Conservation (phyloP, 768 basidiomycete genomes). For the Collybia sordida region DNA sequence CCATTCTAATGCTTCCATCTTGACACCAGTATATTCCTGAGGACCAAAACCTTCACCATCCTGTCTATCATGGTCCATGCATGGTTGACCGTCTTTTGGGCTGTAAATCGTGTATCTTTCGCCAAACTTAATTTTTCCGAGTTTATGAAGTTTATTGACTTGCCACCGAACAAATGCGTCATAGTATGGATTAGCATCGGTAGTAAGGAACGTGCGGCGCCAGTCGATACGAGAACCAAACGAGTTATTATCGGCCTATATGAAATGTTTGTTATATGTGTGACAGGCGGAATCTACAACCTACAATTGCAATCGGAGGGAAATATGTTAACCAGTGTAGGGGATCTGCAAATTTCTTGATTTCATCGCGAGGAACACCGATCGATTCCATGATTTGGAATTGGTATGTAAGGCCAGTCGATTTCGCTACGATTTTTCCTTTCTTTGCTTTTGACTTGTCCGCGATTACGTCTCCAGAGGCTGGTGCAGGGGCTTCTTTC, state of each 20-base stretch:
- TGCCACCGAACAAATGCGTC: slow-evolving; percentile 99
- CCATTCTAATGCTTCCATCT: slow-evolving; percentile 92
- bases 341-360: slow-evolving; percentile 98
- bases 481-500: slow-evolving; percentile 33
- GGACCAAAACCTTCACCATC: slow-evolving; percentile 95
- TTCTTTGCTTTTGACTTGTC: slow-evolving; percentile 87
- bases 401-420: slow-evolving; percentile 92
- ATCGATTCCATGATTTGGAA: slow-evolving; percentile 99
- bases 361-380: slow-evolving; percentile 81
- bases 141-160: slow-evolving; percentile 83
- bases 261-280: neutral
- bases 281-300: slow-evolving; percentile 23
- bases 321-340: slow-evolving; percentile 90
- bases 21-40: slow-evolving; percentile 92
- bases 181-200: slow-evolving; percentile 95
- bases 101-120: slow-evolving; percentile 98
- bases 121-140: slow-evolving; percentile 96
- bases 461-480: slow-evolving; percentile 39
- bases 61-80: slow-evolving; percentile 98
- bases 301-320: slow-evolving; percentile 89
- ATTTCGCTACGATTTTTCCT: slow-evolving; percentile 91
- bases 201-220: slow-evolving; percentile 93
- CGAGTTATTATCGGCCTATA: slow-evolving; percentile 65
- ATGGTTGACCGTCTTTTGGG: slow-evolving; percentile 97
- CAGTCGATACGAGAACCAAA: slow-evolving; percentile 98